Base-by-base conservation (phyloP, 2,329 filamentous ascomycete genomes). In the Colletotrichum tropicicola region DNA sequence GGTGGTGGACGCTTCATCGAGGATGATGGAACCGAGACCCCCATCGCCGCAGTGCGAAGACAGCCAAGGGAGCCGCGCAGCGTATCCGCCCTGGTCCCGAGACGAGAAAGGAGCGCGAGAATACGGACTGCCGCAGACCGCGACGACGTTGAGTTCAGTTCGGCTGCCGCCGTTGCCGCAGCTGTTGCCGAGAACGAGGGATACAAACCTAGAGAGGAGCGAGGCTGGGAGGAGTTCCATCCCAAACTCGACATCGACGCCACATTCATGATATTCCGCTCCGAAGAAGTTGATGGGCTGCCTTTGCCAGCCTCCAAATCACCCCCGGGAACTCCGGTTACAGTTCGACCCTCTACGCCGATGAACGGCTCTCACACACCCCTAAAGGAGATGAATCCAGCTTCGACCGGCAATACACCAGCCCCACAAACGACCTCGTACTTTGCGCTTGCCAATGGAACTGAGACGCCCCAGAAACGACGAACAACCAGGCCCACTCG, bases 151-250 rank as follows among this genome's bases (percentile, higher is more conserved):
- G 87, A 92, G 69, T 97, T 92, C 78, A 93, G 91, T 71, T 95
- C 92, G 47, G 93, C 91, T n/a, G 93, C 95, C 12, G 94, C 94
- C 27, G 92, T 94, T 23, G 93, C 94, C 53, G 94, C 93, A 6
- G 91, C 92, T 4, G 91, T 96, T 64, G 92, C 93, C 70, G 94
- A 97, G 74, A 94, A 90, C 72, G 96, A 98, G 81, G 94, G 95
- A 53, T 98, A 98, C 80, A 99, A 99, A 77, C 96, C 96, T 30
- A 87, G 96, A 73, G 96, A 99, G 79, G 96, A 99, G 81, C 90
- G 95, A 68, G 93, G 93, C 55, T 99, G 95, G 94, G 94, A 98
- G 73, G 96, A 99, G 76, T 98, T 98, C 69, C 96, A 99, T 77
- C 94, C 93, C 0, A 93, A 98, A 72, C 87, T 99, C 55, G 94